These are phyloP conservation scores for Rhynchospora tenuis DNA, from an alignment of 176 grass and related monocot genomes.

Conservation along the genomic window DNA sequence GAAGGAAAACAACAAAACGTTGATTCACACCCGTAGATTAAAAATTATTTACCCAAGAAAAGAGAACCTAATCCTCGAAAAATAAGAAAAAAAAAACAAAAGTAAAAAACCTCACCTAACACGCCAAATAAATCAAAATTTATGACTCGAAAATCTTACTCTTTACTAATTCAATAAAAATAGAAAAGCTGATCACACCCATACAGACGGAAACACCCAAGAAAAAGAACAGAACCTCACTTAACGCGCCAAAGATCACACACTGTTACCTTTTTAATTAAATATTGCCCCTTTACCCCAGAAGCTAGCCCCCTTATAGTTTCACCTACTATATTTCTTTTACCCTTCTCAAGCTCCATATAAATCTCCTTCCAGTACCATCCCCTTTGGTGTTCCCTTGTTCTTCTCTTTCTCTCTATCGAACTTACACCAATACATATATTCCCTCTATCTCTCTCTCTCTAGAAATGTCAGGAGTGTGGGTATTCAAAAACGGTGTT, in stretches of 20 bases:
- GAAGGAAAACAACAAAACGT: too few species aligned
- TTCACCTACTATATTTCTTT: background rate
- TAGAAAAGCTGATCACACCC: background rate
- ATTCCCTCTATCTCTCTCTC: background rate
- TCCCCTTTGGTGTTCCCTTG: conserved; percentile 28
- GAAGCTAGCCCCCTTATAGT: background rate
- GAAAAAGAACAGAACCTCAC: background rate
- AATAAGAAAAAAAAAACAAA: too few species aligned
- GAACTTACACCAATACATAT: background rate
- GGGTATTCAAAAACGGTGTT: conserved; percentile 79
- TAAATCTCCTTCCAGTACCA: conserved; percentile 19
- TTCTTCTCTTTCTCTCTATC: conserved; percentile 3
- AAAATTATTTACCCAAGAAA: too few species aligned
- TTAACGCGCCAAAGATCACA: conserved; percentile 7
- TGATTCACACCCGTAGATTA: too few species aligned
- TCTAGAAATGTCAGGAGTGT: conserved; percentile 62
- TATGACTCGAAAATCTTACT: too few species aligned
- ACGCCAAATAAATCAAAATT: too few species aligned
- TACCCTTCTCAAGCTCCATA: conserved; percentile 40
- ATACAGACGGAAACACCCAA: background rate
- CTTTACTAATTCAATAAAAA: too few species aligned
- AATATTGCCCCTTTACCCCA: conserved; percentile 34
- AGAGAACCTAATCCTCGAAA: too few species aligned
- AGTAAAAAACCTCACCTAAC: too few species aligned
- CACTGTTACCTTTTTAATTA: too few species aligned